Evolutionary conservation across 139 green algal genomes (phyloP).

Genomic region (Chlamydomonas asymmetrica): DNA sequence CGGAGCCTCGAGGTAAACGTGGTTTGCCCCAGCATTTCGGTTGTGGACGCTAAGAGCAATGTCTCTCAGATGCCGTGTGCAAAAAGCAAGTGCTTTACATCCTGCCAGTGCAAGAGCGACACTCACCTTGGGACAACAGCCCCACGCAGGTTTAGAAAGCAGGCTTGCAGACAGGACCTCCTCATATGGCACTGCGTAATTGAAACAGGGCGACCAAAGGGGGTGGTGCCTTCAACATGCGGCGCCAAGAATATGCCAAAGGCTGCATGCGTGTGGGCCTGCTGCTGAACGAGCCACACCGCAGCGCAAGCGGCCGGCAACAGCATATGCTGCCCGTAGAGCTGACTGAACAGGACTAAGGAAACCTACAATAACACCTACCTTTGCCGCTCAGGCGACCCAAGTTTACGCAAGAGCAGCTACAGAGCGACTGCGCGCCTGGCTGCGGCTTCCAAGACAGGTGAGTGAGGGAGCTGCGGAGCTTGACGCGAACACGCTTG

Average conservation of each 20-base stretch:
- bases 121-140: constrained; percentile 5
- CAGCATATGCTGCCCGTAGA: not conserved
- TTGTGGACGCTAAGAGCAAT: too few species aligned
- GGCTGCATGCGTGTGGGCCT: not conserved
- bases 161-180: constrained; percentile 45
- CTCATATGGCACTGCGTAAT: constrained; percentile 45
- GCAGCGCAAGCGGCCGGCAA: too few species aligned
- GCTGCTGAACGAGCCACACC: not conserved
- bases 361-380: not conserved
- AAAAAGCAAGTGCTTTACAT: not conserved
- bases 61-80: not conserved
- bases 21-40: not conserved
- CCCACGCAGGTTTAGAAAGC: not conserved
- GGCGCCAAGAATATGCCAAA: not conserved
- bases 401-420: not conserved
- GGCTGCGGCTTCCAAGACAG: constrained; percentile 28
- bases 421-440: constrained; percentile 5
- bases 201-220: not conserved
- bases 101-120: not conserved
- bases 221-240: not conserved
- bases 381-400: constrained; percentile 3
- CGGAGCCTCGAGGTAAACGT: not conserved
- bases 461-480: constrained; percentile 23
- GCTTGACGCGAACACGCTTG: constrained; percentile 13
- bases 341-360: not conserved